A percentile compares a stretch with the other conserved stretches of the same genome.
These are phyloP conservation scores for Mycena olivaceomarginata DNA, from an alignment of 768 basidiomycete species.

Conservation along the genomic window DNA sequence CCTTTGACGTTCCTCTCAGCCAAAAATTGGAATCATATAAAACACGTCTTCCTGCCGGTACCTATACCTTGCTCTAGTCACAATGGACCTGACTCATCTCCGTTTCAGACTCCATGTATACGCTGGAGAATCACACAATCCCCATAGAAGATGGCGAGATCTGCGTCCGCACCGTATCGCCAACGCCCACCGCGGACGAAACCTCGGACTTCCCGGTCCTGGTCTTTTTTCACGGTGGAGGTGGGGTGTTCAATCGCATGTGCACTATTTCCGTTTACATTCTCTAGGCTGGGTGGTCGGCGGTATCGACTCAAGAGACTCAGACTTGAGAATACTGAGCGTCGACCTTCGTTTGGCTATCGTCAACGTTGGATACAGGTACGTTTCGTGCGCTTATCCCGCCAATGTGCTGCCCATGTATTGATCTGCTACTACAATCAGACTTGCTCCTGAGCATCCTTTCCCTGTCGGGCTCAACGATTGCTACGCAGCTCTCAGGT, in stretches of 20 bases:
- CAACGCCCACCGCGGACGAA: not conserved
- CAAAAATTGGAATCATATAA: not conserved
- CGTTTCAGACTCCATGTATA: slow-evolving; percentile 3
- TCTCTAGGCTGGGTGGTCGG: slow-evolving; percentile 19
- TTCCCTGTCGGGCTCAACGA: slow-evolving; percentile 22
- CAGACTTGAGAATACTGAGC: slow-evolving; percentile 1
- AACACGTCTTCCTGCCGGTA: not conserved
- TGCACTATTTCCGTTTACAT: not conserved
- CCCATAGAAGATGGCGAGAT: slow-evolving; percentile 13
- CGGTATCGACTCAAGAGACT: slow-evolving; percentile 5
- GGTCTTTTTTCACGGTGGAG: slow-evolving; percentile 21
- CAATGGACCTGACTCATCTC: not conserved
- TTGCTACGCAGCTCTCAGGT: slow-evolving; percentile 18
- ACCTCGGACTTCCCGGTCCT: slow-evolving; percentile 9
- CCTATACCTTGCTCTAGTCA: not conserved
- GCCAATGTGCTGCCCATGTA: not conserved
- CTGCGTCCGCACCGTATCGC: not conserved
- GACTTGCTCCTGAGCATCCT: slow-evolving; percentile 16
- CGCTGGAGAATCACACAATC: slow-evolving; percentile 1
- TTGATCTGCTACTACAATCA: not conserved
- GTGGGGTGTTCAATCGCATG: not conserved
- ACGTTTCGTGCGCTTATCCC: not conserved
- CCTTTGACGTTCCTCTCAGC: not conserved
- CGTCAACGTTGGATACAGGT: slow-evolving; percentile 26
- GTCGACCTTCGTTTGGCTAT: slow-evolving; percentile 10